Conservation (phyloP, 371 early-diverging fungal genomes). For the Rhizopus microsporus region DNA sequence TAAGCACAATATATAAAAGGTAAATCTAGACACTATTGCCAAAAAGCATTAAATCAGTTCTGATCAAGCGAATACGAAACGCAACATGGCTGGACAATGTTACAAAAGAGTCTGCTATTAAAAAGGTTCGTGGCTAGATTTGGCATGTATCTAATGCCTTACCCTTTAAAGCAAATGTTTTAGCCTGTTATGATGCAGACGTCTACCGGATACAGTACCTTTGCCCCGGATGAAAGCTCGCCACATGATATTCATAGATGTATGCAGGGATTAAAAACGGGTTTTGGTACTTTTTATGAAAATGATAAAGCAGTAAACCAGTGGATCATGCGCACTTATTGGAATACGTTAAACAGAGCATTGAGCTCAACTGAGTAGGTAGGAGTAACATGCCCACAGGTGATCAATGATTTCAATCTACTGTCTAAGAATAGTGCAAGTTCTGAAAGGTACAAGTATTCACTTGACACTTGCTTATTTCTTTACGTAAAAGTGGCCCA, state of each 20-base stretch:
- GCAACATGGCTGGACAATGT: slow-evolving; percentile 58
- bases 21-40: slow-evolving; percentile 39
- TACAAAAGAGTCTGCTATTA: slow-evolving; percentile 48
- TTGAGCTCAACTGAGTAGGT: slow-evolving; percentile 52
- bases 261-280: slow-evolving; percentile 34
- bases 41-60: slow-evolving; percentile 31
- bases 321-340: slow-evolving; percentile 31
- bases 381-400: slow-evolving; percentile 44
- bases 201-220: slow-evolving; percentile 49
- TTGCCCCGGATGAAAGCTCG: slow-evolving; percentile 49
- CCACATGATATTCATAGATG: slow-evolving; percentile 44
- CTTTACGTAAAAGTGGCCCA: slow-evolving; percentile 25
- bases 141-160: neutral
- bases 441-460: neutral
- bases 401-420: slow-evolving; percentile 48
- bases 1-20: neutral
- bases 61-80: slow-evolving; percentile 43
- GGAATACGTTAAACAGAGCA: slow-evolving; percentile 37
- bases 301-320: slow-evolving; percentile 37
- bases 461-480: slow-evolving; percentile 27
- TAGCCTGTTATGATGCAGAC: slow-evolving; percentile 29
- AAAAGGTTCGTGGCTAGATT: slow-evolving; percentile 42
- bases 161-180: neutral
- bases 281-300: slow-evolving; percentile 45
- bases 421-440: slow-evolving; percentile 26